phyloP scores from a whole-genome alignment of 768 basidiomycete genomes.

The Xanthoconium stramineum region DNA sequence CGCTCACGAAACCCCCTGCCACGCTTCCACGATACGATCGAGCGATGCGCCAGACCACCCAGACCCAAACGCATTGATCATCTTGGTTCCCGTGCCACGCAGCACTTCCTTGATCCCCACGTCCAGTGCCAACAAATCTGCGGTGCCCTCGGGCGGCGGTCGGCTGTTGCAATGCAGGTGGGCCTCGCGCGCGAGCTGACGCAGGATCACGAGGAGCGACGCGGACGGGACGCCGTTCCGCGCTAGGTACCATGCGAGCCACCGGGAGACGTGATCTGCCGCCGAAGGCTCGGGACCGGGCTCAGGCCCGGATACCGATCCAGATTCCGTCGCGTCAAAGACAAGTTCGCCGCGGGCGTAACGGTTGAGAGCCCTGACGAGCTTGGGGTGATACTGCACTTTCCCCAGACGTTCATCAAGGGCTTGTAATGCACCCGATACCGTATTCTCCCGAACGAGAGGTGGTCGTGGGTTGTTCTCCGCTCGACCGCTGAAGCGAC shows the following conservation, averaged over 20 bases:
- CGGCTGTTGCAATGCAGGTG: constrained; percentile 51
- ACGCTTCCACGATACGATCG: constrained; percentile 61
- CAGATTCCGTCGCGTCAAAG: constrained; percentile 19
- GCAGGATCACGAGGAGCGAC: constrained; percentile 59
- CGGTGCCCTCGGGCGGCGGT: constrained; percentile 52
- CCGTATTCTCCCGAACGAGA: constrained; percentile 68
- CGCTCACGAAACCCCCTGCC: constrained; percentile 35
- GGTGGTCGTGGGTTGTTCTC: constrained; percentile 66
- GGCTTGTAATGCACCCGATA: constrained; percentile 61
- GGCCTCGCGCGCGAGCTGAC: constrained; percentile 60
- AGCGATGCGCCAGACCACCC: constrained; percentile 73
- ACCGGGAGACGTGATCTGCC: constrained; percentile 27
- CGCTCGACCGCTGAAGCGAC: constrained; percentile 67
- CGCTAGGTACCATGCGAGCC: constrained; percentile 69
- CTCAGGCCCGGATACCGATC: neutral
- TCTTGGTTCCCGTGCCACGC: constrained; percentile 79
- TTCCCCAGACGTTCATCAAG: constrained; percentile 56
- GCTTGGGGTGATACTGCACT: constrained; percentile 27
- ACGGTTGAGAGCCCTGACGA: constrained; percentile 37
- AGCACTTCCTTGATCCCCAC: constrained; percentile 80
- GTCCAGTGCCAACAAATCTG: constrained; percentile 35
- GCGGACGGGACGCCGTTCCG: constrained; percentile 70
- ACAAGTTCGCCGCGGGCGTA: constrained; percentile 57
- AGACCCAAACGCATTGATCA: constrained; percentile 64
- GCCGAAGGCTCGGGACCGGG: constrained; percentile 7